Evolutionary conservation across 1,139 yeast species (phyloP), one percentile per base, ranked within the genome.

Genomic region (Suhomyces chickasaworum): DNA sequence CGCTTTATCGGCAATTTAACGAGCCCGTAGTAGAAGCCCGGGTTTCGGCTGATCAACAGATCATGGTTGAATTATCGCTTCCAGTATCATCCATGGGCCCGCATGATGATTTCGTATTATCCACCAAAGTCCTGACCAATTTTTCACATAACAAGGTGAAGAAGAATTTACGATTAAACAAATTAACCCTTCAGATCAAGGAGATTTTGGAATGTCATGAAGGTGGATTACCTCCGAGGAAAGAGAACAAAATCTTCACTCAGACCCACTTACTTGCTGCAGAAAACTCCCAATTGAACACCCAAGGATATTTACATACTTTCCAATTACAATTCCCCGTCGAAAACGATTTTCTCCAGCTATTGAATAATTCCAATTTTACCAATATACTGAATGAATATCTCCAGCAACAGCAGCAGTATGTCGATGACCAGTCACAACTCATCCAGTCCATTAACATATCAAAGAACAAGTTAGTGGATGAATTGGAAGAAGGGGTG

Each of bases 41-140:
- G 8, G 66, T 66, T 4, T 69, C 80, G 1, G 55, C 61, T 12
- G 81, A 78, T 52, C 66, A 69, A 17, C 74, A 73, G 50, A 66
- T 76, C 4, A 55, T 75, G 39, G 64, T 71, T 7, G 80, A 78
- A 31, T 60, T 75, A 35, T 60, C 71, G 3, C 51, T 79, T 22
- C 78, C 82, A 0, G 65, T 66, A 3, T 64, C 76, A 3, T 70
- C 81, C n/a, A 66, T 79, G 10, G 84, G 84, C 1, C 83, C 83
- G 0, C 58, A 61, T 22, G 85, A 80, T 53, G 65, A 64, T 4
- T 55, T 83, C 2, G 59, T 63, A 4, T 50, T 81, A 3, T 60
- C 63, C 40, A 65, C 75, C 34, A 71, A 69, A 40, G 58, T 78
- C 0, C 59, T 63, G 58, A 65, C 77, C 31, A 75, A 74, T 47